phyloP scores from a whole-genome alignment of 352 stramenopile species.

The Phytophthora pisi region DNA sequence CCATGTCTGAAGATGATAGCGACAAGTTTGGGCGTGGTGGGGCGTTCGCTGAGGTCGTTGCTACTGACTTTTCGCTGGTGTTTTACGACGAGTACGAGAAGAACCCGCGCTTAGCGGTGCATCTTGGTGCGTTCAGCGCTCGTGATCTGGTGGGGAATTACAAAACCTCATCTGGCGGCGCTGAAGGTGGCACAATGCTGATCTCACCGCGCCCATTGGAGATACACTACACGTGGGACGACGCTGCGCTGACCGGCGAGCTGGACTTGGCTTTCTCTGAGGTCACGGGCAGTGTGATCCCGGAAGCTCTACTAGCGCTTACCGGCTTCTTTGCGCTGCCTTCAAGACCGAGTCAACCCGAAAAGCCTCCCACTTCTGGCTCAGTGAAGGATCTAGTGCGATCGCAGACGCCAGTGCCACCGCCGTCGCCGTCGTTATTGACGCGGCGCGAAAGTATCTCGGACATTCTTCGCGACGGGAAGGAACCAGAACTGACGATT shows the following conservation, averaged over 20 bases:
- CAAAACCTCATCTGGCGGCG: conserved; percentile 7
- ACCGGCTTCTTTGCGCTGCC: conserved; percentile 64
- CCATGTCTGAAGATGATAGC: conserved; percentile 6
- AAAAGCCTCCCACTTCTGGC: not conserved
- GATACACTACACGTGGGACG: conserved; percentile 70
- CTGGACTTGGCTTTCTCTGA: conserved; percentile 57
- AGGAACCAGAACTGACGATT: conserved; percentile 53
- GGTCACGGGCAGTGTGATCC: conserved; percentile 60
- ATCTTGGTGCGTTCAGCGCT: conserved; percentile 46
- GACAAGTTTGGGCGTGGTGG: not conserved
- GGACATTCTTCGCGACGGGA: conserved; percentile 50
- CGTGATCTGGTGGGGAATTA: conserved; percentile 44
- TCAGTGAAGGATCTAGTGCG: conserved; percentile 7
- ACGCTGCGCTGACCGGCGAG: conserved; percentile 42
- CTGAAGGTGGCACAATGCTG: conserved; percentile 39
- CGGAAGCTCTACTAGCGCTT: conserved; percentile 50
- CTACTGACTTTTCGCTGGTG: conserved; percentile 40
- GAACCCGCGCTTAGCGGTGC: conserved; percentile 49
- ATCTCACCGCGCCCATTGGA: conserved; percentile 47
- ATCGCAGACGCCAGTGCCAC: conserved; percentile 3
- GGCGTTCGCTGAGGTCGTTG: conserved; percentile 38
- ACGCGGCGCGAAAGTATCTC: conserved; percentile 55
- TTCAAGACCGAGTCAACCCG: conserved; percentile 16
- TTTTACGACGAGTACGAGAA: conserved; percentile 49
- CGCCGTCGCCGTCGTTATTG: conserved; percentile 29